Conservation (phyloP, 176 grass and related monocot genomes). For the Oryza glumipatula region DNA sequence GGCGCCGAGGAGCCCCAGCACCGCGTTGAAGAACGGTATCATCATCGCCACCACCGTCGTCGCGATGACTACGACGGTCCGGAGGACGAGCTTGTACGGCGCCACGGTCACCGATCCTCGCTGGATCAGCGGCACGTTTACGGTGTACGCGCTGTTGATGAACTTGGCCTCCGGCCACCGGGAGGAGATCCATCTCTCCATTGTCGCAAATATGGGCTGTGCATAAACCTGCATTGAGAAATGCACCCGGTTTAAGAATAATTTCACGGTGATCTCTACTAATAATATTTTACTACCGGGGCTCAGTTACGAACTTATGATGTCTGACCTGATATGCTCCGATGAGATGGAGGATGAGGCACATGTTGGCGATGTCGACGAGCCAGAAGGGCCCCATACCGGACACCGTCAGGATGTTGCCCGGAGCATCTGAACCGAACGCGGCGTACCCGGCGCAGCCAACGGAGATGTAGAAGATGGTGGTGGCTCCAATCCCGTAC, state of each 20-base stretch:
- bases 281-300: background rate
- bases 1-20: conserved; percentile 75
- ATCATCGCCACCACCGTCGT: conserved; percentile 78
- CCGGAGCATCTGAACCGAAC: conserved; percentile 64
- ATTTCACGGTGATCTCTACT: background rate
- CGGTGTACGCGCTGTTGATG: conserved; percentile 58
- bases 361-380: conserved; percentile 71
- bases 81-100: conserved; percentile 52
- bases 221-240: conserved; percentile 59
- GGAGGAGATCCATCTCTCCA: conserved; percentile 48
- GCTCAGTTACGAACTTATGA: background rate
- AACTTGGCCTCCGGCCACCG: conserved; percentile 77
- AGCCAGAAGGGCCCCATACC: conserved; percentile 78
- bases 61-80: conserved; percentile 50
- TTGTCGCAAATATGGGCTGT: conserved; percentile 69
- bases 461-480: conserved; percentile 73
- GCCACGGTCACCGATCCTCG: conserved; percentile 51
- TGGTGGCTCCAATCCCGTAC: conserved; percentile 75
- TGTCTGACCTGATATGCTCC: conserved; percentile 80
- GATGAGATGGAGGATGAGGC: conserved; percentile 71
- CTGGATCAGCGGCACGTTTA: conserved; percentile 48
- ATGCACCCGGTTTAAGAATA: background rate
- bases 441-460: conserved; percentile 75
- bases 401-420: conserved; percentile 70
- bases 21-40: conserved; percentile 86